A percentile compares a stretch with the other conserved stretches of the same genome.
Conservation (phyloP, 805 yeast genomes). For the Schizosaccharomyces japonicus region DNA sequence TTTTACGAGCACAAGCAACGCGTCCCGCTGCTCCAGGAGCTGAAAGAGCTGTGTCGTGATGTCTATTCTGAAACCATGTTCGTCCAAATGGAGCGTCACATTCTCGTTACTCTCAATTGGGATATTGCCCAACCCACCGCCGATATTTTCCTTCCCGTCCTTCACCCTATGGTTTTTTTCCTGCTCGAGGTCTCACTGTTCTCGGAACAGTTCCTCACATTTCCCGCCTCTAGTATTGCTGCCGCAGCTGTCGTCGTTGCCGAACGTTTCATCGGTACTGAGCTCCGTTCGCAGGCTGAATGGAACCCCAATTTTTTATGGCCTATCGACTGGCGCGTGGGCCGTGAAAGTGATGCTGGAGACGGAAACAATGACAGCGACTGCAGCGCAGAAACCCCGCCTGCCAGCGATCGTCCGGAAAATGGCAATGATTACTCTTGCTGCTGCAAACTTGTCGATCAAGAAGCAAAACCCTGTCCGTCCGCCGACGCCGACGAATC, state of each 20-base stretch:
- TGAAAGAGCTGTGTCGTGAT: constrained; percentile 47
- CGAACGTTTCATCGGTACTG: too few relatives aligned
- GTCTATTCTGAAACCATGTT: constrained; percentile 37
- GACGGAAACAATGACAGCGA: too few relatives aligned
- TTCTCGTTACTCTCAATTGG: constrained; percentile 51
- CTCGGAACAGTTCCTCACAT: not conserved
- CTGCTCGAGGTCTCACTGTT: not conserved
- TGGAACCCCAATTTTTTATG: too few relatives aligned
- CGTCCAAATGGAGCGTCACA: constrained; percentile 57
- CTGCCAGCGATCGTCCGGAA: too few relatives aligned
- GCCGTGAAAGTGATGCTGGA: too few relatives aligned
- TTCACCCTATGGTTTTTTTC: not conserved
- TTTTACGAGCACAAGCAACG: constrained; percentile 51
- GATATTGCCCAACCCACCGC: constrained; percentile 38
- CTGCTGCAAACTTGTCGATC: too few relatives aligned
- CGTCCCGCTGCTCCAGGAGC: constrained; percentile 49
- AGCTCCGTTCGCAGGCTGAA: too few relatives aligned
- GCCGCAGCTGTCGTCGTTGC: not conserved
- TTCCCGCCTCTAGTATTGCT: not conserved
- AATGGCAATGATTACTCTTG: too few relatives aligned
- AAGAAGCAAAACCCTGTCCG: too few relatives aligned
- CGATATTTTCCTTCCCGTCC: constrained; percentile 19
- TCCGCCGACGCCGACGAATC: too few relatives aligned
- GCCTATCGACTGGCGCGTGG: too few relatives aligned
- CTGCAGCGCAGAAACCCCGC: too few relatives aligned